Percentiles rank a stretch among this genome's conserved stretches.
These are phyloP conservation scores for Fusarium brevicatenulatum DNA, from an alignment of 2,329 filamentous ascomycete genomes.

Conservation along the genomic window DNA sequence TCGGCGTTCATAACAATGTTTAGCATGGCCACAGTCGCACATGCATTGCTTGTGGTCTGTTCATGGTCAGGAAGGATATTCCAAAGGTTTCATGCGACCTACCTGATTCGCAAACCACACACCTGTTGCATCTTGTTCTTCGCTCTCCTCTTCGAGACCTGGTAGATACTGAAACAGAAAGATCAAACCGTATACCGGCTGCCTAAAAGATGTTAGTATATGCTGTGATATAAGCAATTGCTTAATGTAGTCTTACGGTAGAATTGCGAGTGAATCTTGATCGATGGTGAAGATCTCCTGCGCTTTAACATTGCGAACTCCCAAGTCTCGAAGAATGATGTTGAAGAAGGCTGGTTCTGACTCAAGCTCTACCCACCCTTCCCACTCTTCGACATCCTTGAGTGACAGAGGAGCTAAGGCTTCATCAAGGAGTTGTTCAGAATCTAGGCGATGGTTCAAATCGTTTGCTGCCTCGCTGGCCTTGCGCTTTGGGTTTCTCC, in stretches of 20 bases:
- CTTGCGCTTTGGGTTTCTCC: conserved; percentile 58
- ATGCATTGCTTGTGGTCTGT: conserved; percentile 83
- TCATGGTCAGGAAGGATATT: conserved; percentile 14
- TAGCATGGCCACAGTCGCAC: conserved; percentile 89
- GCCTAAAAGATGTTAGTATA: conserved; percentile 55
- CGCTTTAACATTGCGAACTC: conserved; percentile 76
- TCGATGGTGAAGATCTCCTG: conserved; percentile 82
- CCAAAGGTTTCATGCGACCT: conserved; percentile 21
- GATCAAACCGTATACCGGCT: conserved; percentile 85
- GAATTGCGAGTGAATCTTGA: conserved; percentile 66
- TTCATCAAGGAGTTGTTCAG: conserved; percentile 57
- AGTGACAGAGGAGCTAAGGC: conserved; percentile 59
- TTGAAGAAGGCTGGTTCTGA: conserved; percentile 93
- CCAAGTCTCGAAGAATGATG: conserved; percentile 81
- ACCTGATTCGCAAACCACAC: conserved; percentile 97
- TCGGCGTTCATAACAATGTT: conserved; percentile 92
- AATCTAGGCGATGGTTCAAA: conserved; percentile 43
- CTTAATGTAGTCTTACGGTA: conserved; percentile 62
- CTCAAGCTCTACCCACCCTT: conserved; percentile 85
- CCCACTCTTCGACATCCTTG: conserved; percentile 69
- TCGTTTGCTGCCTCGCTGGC: conserved; percentile 49
- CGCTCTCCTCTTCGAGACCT: conserved; percentile 61
- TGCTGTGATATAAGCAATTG: not conserved
- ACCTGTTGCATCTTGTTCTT: conserved; percentile 63
- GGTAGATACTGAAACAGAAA: conserved; percentile 82